Evolutionary conservation across 2,329 filamentous ascomycete species (phyloP).

Genomic region (Colletotrichum cordylinicola): DNA sequence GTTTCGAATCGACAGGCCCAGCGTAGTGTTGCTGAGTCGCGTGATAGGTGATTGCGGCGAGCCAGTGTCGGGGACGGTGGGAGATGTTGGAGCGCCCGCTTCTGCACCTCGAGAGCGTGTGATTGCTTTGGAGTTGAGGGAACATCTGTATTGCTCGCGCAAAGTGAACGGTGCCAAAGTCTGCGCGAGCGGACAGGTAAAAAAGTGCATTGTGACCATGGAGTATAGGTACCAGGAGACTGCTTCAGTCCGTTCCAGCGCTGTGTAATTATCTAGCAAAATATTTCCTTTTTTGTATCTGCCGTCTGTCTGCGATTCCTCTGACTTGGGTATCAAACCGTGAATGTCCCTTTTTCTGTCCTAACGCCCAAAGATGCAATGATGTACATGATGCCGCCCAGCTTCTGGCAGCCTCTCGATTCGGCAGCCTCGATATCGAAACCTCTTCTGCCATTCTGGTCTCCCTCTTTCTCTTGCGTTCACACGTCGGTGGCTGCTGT

Average conservation of each 20-base stretch:
- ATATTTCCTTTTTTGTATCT: not conserved
- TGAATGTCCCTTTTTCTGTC: not conserved
- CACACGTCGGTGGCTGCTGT: not conserved
- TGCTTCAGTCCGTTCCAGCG: not conserved
- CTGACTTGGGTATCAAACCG: conserved; percentile 14
- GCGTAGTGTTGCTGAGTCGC: not conserved
- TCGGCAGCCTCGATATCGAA: not conserved
- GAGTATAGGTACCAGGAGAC: not conserved
- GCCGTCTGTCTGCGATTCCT: not conserved
- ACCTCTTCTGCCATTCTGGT: not conserved
- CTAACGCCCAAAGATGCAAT: conserved; percentile 6
- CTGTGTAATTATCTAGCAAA: not conserved
- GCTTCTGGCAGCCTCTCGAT: not conserved
- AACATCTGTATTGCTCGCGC: not conserved
- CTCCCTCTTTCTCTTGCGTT: not conserved
- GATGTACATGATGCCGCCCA: not conserved
- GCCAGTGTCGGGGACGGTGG: not conserved
- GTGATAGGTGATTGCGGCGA: not conserved
- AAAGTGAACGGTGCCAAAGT: not conserved
- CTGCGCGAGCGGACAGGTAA: not conserved
- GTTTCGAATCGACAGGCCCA: not conserved
- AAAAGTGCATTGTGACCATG: not conserved
- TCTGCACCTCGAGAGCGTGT: not conserved
- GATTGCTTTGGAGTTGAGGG: not conserved
- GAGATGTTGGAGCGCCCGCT: not conserved